Percentiles rank a stretch among this genome's conserved stretches.
Evolutionary conservation across 805 yeast genomes (phyloP).

Genomic region (Ogataea nitratoaversa): DNA sequence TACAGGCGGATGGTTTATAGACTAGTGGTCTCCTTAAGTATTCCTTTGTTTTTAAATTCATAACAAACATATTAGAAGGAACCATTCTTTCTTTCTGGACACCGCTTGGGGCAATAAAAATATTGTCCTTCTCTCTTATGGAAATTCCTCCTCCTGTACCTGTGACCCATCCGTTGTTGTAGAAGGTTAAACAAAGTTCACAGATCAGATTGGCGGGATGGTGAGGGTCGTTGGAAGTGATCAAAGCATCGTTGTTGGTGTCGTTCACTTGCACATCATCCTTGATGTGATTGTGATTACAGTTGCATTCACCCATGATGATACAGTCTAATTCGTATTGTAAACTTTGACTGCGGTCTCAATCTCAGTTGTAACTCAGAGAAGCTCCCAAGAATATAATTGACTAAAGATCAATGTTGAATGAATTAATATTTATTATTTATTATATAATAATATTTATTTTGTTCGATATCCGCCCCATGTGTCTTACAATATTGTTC

Average conservation of each 20-base stretch:
- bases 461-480: too few species aligned
- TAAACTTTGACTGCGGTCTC: too few species aligned
- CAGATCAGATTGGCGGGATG: slow-evolving; percentile 88
- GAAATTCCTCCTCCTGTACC: slow-evolving; percentile 97
- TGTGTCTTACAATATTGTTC: too few species aligned
- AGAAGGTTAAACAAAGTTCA: slow-evolving; percentile 72
- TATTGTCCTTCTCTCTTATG: slow-evolving; percentile 51
- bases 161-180: slow-evolving; percentile 83
- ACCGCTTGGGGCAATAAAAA: slow-evolving; percentile 91
- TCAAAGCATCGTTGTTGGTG: slow-evolving; percentile 12
- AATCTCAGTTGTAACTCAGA: too few species aligned
- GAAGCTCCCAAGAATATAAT: too few species aligned
- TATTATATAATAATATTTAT: too few species aligned
- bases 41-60: slow-evolving; percentile 48
- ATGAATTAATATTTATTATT: too few species aligned
- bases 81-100: slow-evolving; percentile 87
- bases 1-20: slow-evolving; percentile 89
- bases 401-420: too few species aligned
- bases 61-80: slow-evolving; percentile 79
- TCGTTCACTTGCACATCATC: neutral
- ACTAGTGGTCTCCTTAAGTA: slow-evolving; percentile 57
- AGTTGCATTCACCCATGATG: slow-evolving; percentile 9
- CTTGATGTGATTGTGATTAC: slow-evolving; percentile 3
- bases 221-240: slow-evolving; percentile 20
- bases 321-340: neutral